These are phyloP conservation scores for Paecilomyces sp. DNA, from an alignment of 2,329 filamentous ascomycete genomes.

Conservation along the genomic window DNA sequence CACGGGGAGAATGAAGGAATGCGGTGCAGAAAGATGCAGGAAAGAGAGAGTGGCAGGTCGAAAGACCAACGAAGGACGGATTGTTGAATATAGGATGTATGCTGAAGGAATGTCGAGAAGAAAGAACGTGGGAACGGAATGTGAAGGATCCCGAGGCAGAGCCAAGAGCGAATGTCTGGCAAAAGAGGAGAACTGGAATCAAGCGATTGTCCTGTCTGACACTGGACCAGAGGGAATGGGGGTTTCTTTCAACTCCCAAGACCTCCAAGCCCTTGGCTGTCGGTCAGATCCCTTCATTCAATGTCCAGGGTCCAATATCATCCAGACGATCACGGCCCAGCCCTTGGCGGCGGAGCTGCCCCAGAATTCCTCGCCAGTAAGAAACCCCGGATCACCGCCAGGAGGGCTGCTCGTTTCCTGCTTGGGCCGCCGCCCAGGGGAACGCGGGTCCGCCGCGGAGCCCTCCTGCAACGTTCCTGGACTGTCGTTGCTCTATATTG, in stretches of 20 bases:
- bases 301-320: not conserved
- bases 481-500: not conserved
- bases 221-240: not conserved
- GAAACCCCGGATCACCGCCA: not conserved
- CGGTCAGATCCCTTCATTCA: not conserved
- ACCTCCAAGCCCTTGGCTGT: not conserved
- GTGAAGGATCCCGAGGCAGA: not conserved
- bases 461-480: not conserved
- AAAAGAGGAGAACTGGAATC: not conserved
- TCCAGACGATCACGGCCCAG: not conserved
- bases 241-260: not conserved
- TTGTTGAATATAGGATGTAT: not conserved
- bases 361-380: not conserved
- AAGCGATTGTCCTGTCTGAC: not conserved
- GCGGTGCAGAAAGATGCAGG: not conserved
- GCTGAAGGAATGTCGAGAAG: conserved; percentile 12
- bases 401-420: not conserved
- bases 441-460: not conserved
- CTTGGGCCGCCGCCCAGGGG: not conserved
- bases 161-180: not conserved
- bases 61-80: not conserved
- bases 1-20: not conserved
- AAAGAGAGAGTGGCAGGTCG: not conserved
- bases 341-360: not conserved
- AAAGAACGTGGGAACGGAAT: not conserved